Evolutionary conservation across 768 basidiomycete genomes (phyloP).

Genomic region (Neoboletus magnificus): DNA sequence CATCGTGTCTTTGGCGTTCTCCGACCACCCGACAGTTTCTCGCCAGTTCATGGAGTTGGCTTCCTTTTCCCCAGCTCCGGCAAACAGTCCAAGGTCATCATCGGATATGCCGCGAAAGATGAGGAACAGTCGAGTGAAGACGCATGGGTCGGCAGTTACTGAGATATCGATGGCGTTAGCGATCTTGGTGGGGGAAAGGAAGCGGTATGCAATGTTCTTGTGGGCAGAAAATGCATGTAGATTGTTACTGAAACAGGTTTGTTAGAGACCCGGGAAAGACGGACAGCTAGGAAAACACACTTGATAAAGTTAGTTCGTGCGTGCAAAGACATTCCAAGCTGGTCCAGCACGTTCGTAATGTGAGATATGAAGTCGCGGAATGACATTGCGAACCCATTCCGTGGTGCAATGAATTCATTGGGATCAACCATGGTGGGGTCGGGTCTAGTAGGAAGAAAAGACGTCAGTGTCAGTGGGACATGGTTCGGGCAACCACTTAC

Average conservation of each 20-base stretch:
- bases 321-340: slow-evolving; percentile 78
- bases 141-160: slow-evolving; percentile 74
- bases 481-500: slow-evolving; percentile 41
- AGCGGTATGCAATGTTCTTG: slow-evolving; percentile 89
- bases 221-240: slow-evolving; percentile 69
- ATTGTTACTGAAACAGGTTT: slow-evolving; percentile 54
- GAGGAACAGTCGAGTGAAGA: slow-evolving; percentile 82
- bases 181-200: slow-evolving; percentile 73
- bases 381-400: slow-evolving; percentile 84
- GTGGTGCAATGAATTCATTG: slow-evolving; percentile 71
- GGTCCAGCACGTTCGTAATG: slow-evolving; percentile 76
- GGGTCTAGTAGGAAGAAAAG: slow-evolving; percentile 48
- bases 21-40: slow-evolving; percentile 75
- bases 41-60: slow-evolving; percentile 81
- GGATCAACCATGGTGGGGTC: slow-evolving; percentile 77
- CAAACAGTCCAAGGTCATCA: slow-evolving; percentile 73
- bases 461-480: neutral
- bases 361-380: slow-evolving; percentile 79
- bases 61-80: slow-evolving; percentile 82
- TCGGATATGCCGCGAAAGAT: slow-evolving; percentile 82
- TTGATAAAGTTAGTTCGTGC: slow-evolving; percentile 81
- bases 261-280: slow-evolving; percentile 1
- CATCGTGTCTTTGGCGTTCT: slow-evolving; percentile 69
- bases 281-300: slow-evolving; percentile 40
- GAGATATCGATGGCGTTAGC: slow-evolving; percentile 86